A percentile compares a stretch with the other conserved stretches of the same genome.
Conservation (phyloP, 768 basidiomycete genomes). For the Termitomyces sp. region DNA sequence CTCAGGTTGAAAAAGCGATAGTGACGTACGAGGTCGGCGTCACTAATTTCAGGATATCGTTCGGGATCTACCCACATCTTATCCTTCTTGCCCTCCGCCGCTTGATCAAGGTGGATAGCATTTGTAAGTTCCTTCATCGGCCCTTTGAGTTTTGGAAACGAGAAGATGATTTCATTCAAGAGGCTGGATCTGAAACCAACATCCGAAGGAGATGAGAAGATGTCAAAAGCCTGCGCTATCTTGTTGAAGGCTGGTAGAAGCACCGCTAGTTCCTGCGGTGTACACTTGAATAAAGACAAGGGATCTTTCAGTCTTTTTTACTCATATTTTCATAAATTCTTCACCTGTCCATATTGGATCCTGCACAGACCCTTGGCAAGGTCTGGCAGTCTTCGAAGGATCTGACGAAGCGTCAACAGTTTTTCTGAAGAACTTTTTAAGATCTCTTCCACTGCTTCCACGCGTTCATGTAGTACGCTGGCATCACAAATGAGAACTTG, state of each 20-base stretch:
- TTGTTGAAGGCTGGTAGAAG: constrained; percentile 73
- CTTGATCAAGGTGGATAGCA: constrained; percentile 54
- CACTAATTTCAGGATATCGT: constrained; percentile 44
- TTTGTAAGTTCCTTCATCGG: constrained; percentile 48
- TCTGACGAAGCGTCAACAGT: constrained; percentile 58
- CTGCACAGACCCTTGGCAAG: constrained; percentile 80
- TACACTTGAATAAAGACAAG: constrained; percentile 46
- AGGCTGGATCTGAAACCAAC: constrained; percentile 59
- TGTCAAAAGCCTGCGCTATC: constrained; percentile 58
- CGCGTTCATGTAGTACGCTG: constrained; percentile 70
- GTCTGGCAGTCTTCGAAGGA: constrained; percentile 78
- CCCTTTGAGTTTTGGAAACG: constrained; percentile 59
- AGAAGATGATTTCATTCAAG: constrained; percentile 62
- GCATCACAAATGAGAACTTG: not conserved
- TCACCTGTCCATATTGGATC: constrained; percentile 87
- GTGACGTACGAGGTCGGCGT: constrained; percentile 50
- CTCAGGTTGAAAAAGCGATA: not conserved
- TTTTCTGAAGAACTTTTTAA: constrained; percentile 51
- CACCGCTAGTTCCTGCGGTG: constrained; percentile 73
- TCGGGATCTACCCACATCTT: constrained; percentile 58
- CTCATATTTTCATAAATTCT: constrained; percentile 1
- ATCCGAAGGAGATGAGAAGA: constrained; percentile 31
- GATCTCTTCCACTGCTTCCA: constrained; percentile 85
- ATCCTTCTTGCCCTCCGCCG: constrained; percentile 61
- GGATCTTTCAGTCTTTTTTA: not conserved